Evolutionary conservation across 805 yeast species (phyloP), one percentile per base, ranked within the genome.

Genomic region (Cyberlindnera euphorbiiphila): DNA sequence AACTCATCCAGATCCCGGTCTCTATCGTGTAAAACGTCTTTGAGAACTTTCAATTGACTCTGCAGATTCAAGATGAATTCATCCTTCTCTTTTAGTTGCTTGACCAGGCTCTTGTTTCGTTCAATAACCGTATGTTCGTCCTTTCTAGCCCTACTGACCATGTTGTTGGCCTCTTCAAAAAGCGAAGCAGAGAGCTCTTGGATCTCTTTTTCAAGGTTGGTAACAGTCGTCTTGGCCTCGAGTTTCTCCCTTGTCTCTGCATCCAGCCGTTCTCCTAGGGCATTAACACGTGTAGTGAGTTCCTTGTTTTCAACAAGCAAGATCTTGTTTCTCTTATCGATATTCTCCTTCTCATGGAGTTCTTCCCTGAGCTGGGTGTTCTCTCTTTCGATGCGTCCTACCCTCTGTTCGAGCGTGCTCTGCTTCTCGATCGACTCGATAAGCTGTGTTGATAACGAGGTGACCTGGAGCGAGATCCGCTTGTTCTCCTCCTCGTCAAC

Each of bases 101-200:
- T 66, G 1, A 64, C 50, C 32, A 84, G 56, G 45, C 72, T 77
- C 23, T 71, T 62, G 49, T 83, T 83, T 47, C 78, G 76, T 34
- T 74, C 60, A 49, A 79, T 77, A 43, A 68, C 68, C 23, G 74
- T 76, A 53, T 79, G 71, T 5, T 80, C 73, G 39, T 81, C 83
- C 36, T 76, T 69, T 42, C 85, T 75, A 0, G 95, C 95, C 44
- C 79, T 76, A 33, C 82, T 76, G 6, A 86, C 96, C 85, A 85
- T 85, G 34, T 72, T 71, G 55, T 86, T 86, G 11, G 96, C 96
- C 54, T 87, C 93, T 45, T 76, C 82, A 54, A 86, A 86, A 22
- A 86, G 62, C 1, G 88, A 76, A 2, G 81, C 85, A 1, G 88
- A 76, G 32, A 86, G 61, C 26, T 85, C 95, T 53, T 85, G 93